Evolutionary conservation across 2,329 filamentous ascomycete genomes (phyloP).

Genomic region (Berkeleyomyces basicola): DNA sequence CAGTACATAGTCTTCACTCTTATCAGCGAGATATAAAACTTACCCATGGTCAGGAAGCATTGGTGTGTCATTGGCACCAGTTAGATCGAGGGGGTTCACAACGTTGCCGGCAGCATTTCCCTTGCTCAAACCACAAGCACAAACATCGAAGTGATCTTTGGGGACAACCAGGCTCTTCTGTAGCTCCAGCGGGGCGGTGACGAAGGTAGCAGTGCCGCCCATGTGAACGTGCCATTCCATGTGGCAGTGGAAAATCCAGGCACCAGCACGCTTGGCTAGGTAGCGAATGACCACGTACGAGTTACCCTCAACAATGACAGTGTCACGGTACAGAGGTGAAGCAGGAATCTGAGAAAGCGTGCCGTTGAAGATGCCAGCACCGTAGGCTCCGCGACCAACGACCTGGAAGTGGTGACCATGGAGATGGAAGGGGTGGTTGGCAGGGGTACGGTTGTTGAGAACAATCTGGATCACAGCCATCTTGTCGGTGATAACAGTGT

Average conservation of each 20-base stretch:
- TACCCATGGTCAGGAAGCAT: constrained; percentile 8
- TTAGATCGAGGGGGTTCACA: constrained; percentile 31
- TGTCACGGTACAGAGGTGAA: constrained; percentile 31
- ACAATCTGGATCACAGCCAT: constrained; percentile 30
- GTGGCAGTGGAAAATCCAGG: constrained; percentile 34
- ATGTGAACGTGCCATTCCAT: constrained; percentile 38
- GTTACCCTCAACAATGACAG: constrained; percentile 28
- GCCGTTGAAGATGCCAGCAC: constrained; percentile 22
- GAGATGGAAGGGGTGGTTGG: constrained; percentile 35
- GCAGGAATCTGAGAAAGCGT: constrained; percentile 18
- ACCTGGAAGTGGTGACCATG: constrained; percentile 41
- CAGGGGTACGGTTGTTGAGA: constrained; percentile 34
- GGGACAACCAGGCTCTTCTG: constrained; percentile 32
- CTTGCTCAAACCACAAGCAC: constrained; percentile 23
- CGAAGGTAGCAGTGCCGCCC: constrained; percentile 28
- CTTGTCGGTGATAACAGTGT: constrained; percentile 25
- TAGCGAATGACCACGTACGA: constrained; percentile 32
- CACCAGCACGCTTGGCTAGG: constrained; percentile 28
- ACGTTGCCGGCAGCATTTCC: constrained; percentile 48
- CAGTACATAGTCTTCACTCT: not conserved
- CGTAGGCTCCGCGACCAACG: constrained; percentile 19
- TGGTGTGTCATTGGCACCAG: constrained; percentile 17
- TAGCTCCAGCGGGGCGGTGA: constrained; percentile 25
- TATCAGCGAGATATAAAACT: not conserved
- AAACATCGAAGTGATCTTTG: constrained; percentile 26